A percentile compares a stretch with the other conserved stretches of the same genome.
Conservation (phyloP, 495 filamentous ascomycete genomes). For the Talaromyces adpressus region DNA sequence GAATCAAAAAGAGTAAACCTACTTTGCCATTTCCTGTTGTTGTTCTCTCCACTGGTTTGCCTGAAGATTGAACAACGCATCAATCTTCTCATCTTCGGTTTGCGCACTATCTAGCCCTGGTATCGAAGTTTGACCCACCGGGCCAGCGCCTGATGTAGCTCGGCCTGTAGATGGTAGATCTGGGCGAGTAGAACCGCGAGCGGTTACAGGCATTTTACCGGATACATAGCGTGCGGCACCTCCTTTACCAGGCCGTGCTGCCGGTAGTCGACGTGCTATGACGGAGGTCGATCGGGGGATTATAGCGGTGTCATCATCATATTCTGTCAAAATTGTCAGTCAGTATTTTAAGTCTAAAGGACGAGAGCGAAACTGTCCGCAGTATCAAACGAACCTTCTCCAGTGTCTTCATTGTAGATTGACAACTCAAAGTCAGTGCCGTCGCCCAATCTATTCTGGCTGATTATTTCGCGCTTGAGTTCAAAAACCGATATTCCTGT, state of each 20-base stretch:
- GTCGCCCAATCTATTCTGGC: constrained; percentile 87
- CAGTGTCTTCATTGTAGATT: constrained; percentile 84
- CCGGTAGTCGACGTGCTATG: constrained; percentile 81
- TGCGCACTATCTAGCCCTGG: constrained; percentile 61
- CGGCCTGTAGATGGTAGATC: constrained; percentile 52
- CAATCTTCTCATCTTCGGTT: constrained; percentile 87
- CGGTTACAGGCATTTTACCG: constrained; percentile 89
- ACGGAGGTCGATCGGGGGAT: constrained; percentile 92
- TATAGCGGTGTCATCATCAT: constrained; percentile 92
- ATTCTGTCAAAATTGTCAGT: constrained; percentile 51
- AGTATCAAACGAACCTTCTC: constrained; percentile 64
- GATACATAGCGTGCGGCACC: constrained; percentile 93
- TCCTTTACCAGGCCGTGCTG: constrained; percentile 71
- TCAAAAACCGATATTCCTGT: constrained; percentile 98
- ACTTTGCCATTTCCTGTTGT: constrained; percentile 90
- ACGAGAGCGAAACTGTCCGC: constrained; percentile 6
- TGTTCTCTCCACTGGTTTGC: constrained; percentile 82
- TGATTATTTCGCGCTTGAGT: constrained; percentile 96
- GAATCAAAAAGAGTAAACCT: constrained; percentile 32
- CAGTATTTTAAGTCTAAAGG: not conserved
- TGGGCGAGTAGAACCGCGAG: constrained; percentile 70
- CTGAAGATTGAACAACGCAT: constrained; percentile 77
- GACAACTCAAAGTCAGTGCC: constrained; percentile 94
- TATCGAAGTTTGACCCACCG: constrained; percentile 46
- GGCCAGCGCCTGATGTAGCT: constrained; percentile 26